A percentile compares a stretch with the other conserved stretches of the same genome.
Conservation (phyloP, 78 protist genomes). For the Speleostelium caveatum region DNA sequence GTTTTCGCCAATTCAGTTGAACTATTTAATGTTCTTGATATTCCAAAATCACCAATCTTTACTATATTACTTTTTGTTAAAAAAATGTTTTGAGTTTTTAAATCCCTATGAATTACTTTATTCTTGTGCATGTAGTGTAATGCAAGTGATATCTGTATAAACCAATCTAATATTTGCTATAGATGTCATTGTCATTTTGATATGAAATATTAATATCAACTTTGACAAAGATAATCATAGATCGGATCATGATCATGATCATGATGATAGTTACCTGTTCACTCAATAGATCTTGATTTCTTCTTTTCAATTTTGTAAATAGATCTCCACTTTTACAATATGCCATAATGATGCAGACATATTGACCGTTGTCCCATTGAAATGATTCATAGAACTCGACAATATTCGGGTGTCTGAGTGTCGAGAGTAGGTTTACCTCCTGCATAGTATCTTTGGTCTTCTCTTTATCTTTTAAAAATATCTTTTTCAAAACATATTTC, state of each 20-base stretch:
- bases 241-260: not conserved
- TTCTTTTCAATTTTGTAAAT: constrained; percentile 18
- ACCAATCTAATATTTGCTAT: constrained; percentile 80
- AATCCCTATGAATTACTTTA: constrained; percentile 70
- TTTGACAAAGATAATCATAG: constrained; percentile 1
- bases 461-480: constrained; percentile 36
- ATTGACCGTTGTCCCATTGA: constrained; percentile 30
- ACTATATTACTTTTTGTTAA: constrained; percentile 42
- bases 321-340: constrained; percentile 79
- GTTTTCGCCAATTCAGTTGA: constrained; percentile 58
- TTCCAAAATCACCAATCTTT: constrained; percentile 80
- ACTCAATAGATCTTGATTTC: constrained; percentile 9
- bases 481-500: constrained; percentile 71
- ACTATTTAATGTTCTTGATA: constrained; percentile 4
- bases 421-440: constrained; percentile 52
- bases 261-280: constrained; percentile 20
- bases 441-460: constrained; percentile 21
- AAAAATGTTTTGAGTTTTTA: constrained; percentile 79
- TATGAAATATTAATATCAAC: not conserved
- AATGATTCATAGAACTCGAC: constrained; percentile 77
- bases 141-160: constrained; percentile 64
- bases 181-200: not conserved
- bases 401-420: constrained; percentile 71
- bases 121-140: constrained; percentile 54
- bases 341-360: constrained; percentile 77